A percentile compares a stretch with the other conserved stretches of the same genome.
Evolutionary conservation across 2,329 filamentous ascomycete species (phyloP).

Genomic region (Fusarium sp.): DNA sequence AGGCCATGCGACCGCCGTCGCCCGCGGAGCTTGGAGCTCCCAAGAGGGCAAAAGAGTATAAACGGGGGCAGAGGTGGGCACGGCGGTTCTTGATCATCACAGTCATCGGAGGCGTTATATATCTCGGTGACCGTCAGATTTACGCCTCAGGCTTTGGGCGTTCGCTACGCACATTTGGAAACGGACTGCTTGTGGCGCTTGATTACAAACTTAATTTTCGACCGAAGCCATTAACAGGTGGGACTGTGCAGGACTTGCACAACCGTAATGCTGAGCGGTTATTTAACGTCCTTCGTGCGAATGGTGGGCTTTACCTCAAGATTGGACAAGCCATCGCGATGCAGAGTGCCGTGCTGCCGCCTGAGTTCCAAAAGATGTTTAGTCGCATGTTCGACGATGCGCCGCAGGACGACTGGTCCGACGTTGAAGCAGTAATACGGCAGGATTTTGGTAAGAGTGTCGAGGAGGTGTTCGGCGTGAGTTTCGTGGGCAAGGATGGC

Average conservation of each 20-base stretch:
- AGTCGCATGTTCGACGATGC: slow-evolving; percentile 97
- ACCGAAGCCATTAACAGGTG: slow-evolving; percentile 80
- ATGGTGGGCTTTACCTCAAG: slow-evolving; percentile 96
- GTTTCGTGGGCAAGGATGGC: slow-evolving; percentile 80
- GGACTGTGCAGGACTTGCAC: slow-evolving; percentile 84
- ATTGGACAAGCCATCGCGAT: slow-evolving; percentile 98
- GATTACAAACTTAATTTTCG: slow-evolving; percentile 99
- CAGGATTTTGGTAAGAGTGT: slow-evolving; percentile 90
- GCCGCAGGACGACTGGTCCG: slow-evolving; percentile 90
- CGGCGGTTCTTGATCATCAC: slow-evolving; percentile 78
- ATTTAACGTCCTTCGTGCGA: slow-evolving; percentile 84
- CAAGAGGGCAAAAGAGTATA: slow-evolving; percentile 78
- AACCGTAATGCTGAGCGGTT: slow-evolving; percentile 86
- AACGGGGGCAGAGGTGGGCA: slow-evolving; percentile 80
- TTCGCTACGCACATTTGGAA: slow-evolving; percentile 84
- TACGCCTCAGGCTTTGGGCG: slow-evolving; percentile 86
- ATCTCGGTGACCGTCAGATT: slow-evolving; percentile 78
- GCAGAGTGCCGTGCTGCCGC: slow-evolving; percentile 94
- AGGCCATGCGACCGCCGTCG: slow-evolving; percentile 81
- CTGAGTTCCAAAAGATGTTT: slow-evolving; percentile 98
- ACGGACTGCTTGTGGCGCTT: slow-evolving; percentile 83
- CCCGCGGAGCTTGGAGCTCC: slow-evolving; percentile 84
- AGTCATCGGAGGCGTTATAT: slow-evolving; percentile 72
- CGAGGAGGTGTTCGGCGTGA: slow-evolving; percentile 94
- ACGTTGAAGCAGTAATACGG: slow-evolving; percentile 86